Percentiles rank a stretch among this genome's conserved stretches.
Conservation (phyloP, 768 basidiomycete genomes). For the Boletus subcaerulescens region DNA sequence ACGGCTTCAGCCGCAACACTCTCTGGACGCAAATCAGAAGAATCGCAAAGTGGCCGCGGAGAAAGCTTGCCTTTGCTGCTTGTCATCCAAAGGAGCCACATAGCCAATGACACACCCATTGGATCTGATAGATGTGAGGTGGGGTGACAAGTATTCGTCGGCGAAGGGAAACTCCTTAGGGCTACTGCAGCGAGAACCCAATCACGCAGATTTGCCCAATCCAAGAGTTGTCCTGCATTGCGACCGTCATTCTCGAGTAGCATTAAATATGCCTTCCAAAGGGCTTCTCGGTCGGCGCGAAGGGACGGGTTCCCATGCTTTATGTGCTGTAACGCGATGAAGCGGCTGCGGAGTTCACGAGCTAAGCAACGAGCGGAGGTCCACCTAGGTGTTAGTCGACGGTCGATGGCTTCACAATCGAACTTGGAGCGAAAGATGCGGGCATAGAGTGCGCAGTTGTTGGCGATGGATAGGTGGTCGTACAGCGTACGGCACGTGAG, state of each 20-base stretch:
- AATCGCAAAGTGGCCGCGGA: neutral
- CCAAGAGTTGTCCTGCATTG: slow-evolving; percentile 42
- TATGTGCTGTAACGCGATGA: slow-evolving; percentile 41
- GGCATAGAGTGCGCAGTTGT: slow-evolving; percentile 41
- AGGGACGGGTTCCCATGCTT: slow-evolving; percentile 22
- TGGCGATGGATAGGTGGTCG: slow-evolving; percentile 32
- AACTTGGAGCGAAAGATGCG: slow-evolving; percentile 46
- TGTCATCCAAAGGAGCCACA: slow-evolving; percentile 51
- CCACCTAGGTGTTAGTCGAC: slow-evolving; percentile 40
- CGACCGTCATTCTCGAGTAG: slow-evolving; percentile 49
- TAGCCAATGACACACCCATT: slow-evolving; percentile 37
- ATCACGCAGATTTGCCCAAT: slow-evolving; percentile 38
- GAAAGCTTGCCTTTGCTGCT: slow-evolving; percentile 35
- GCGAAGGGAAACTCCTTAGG: slow-evolving; percentile 8
- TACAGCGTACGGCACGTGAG: slow-evolving; percentile 39
- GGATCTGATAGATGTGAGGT: slow-evolving; percentile 29
- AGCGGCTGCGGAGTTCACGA: slow-evolving; percentile 44
- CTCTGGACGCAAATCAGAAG: slow-evolving; percentile 29
- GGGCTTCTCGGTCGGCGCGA: slow-evolving; percentile 35
- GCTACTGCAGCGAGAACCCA: slow-evolving; percentile 22
- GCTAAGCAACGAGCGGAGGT: slow-evolving; percentile 37
- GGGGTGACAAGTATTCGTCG: neutral
- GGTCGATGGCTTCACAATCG: slow-evolving; percentile 37
- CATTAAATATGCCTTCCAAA: slow-evolving; percentile 57
- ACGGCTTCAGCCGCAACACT: slow-evolving; percentile 31